Evolutionary conservation across 2,329 filamentous ascomycete genomes (phyloP), one percentile per base, ranked within the genome.

Genomic region (Hypoxylon sp.): DNA sequence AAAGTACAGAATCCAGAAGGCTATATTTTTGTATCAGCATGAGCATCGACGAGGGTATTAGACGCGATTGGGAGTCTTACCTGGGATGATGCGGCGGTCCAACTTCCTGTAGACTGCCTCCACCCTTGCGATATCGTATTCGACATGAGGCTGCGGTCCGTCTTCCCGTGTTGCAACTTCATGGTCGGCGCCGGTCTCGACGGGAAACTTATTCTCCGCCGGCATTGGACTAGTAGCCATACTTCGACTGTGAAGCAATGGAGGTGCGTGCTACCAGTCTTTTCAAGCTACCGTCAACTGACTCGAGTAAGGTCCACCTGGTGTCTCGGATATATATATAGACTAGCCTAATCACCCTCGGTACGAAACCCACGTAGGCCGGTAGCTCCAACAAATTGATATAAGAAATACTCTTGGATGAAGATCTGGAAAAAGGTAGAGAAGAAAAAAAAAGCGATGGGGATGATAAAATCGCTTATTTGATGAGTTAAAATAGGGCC

Each of bases 1-100:
- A 75, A 97, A 97, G 80, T 97, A 97, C 15, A 97, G 84, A 15
- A 90, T 77, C 93, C 93, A 97, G 78, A 97, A 94, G 28, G 93
- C 92, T 85, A 65, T 20, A 24, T 7, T 55, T 46, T 17, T 6
- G 28, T 43, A 7, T 67, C 22, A 68, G 54, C 30, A 57, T n/a
- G 30, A 49, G 41, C 4, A 57, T n/a, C 20, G 39, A 30, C 4
- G 39, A 20, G n/a, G 22, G 13, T 17, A 17, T 20, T 4, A 6
- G 49, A 13, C 5, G 6, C 19, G 11, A 24, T 43, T 24, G 37
- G 24, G 17, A 5, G 19, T 68, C 76, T 66, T 73, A 85, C 84
- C 81, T 68, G 86, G 86, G 67, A 88, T 87, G 72, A 88, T 87
- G 70, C 86, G 84, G 24, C 77, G 74, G 73, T 88, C 86, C 49